These are phyloP conservation scores for Vitis hybrid DNA, from an alignment of 177 flowering plant species.

Conservation along the genomic window DNA sequence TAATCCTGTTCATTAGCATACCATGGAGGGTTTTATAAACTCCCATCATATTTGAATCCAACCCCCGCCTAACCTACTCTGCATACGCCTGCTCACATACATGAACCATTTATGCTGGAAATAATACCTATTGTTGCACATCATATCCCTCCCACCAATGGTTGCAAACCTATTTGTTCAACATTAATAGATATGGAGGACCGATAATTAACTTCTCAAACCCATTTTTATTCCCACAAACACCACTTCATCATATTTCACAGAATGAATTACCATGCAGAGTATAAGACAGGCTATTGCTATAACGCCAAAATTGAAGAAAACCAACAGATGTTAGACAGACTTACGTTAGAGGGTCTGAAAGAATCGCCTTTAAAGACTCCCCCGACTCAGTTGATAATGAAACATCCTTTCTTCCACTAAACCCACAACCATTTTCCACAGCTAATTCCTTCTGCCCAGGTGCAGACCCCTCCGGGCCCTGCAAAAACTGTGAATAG, in stretches of 20 bases:
- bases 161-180: neutral
- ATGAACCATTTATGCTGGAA: neutral
- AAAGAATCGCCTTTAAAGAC: constrained; percentile 66
- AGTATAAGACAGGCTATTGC: neutral
- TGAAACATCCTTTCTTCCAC: constrained; percentile 60
- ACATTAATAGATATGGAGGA: neutral
- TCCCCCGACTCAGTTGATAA: constrained; percentile 58
- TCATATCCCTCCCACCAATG: neutral
- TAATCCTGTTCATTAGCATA: too few relatives aligned
- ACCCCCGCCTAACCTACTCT: too few relatives aligned
- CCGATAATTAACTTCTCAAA: neutral
- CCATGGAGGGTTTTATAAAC: too few relatives aligned
- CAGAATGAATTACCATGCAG: neutral
- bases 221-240: neutral
- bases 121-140: neutral
- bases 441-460: constrained; percentile 53
- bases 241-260: neutral
- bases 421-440: constrained; percentile 69
- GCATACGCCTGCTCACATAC: too few relatives aligned
- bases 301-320: neutral
- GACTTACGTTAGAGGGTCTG: constrained; percentile 86
- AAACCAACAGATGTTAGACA: neutral
- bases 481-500: constrained; percentile 58
- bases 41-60: too few relatives aligned
- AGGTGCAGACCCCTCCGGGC: constrained; percentile 37